Base-by-base conservation (phyloP, 305 asterid genomes). In the Coffea humblotiana region DNA sequence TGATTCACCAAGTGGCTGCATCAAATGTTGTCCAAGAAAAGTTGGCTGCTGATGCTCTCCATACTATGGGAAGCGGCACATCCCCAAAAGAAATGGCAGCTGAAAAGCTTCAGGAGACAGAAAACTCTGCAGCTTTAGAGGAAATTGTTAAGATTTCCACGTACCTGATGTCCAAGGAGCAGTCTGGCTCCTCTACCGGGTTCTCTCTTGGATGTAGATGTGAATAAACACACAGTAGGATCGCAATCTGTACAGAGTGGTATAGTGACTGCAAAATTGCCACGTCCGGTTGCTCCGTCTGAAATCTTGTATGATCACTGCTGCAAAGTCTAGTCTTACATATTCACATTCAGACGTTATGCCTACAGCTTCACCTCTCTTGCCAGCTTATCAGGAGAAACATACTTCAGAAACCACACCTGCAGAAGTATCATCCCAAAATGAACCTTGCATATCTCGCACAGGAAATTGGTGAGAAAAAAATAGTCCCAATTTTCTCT, bases 1-100 rank as follows among this genome's bases (percentile, higher is more conserved):
- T 85, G 79, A 86, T 90, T 79, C 94, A 93, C 77, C 92, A 87
- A 76, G 80, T 85, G 79, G 75, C 88, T 75, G 86, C 88, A 47
- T 73, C 94, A 79, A 83, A 82, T 81, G 58, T 85, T 78, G 87
- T 84, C 66, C 79, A 77, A 51, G 96, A 83, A 61, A 83, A 72
- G 79, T 68, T 86, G 79, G 87, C 84, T 71, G 66, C 85, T 81
- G 81, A 80, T 85, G 81, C 90, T 83, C 83, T 77, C 68, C 81
- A 64, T 71, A 63, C 19, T 63, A 75, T 47, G 35, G 86, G 78
- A 77, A 68, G 72, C 43, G 61, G 78, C 73, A 48, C 79, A 47
- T 66, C 60, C 23, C 40, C 64, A 45, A 66, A 83, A 45, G 81
- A 71, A 81, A 32, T 45, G 71, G 74, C 78, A 60, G 70, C 77